Evolutionary conservation across 2,329 filamentous ascomycete species (phyloP), one percentile per base, ranked within the genome.

Genomic region (Apiospora kogelbergensis): DNA sequence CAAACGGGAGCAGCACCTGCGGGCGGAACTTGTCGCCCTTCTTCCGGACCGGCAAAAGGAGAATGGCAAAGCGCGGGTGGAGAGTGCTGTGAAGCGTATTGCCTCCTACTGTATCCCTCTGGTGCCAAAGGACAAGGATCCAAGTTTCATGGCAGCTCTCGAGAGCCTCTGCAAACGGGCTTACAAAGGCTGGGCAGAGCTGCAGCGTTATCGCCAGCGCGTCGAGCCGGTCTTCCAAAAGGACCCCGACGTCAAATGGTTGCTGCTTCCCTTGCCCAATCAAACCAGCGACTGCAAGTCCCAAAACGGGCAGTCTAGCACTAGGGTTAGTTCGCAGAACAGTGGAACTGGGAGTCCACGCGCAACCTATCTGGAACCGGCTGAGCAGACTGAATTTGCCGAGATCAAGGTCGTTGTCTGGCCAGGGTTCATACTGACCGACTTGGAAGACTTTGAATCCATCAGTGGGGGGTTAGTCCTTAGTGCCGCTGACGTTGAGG

Each of bases 1-100:
- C 20, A 37, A 9, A 22, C n/a, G 46, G 7, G 66, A 67, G 66
- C 66, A 60, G 13, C 66, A 67, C 42, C 20, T n/a, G n/a, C n/a
- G n/a, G n/a, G n/a, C n/a, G n/a, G n/a, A n/a, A n/a, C n/a, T n/a
- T n/a, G n/a, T n/a, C n/a, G n/a, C n/a, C n/a, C n/a, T n/a, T n/a
- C n/a, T n/a, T n/a, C n/a, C n/a, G n/a, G n/a, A n/a, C n/a, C n/a
- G n/a, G n/a, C n/a, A n/a, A n/a, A n/a, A n/a, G n/a, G n/a, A n/a
- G n/a, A n/a, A n/a, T n/a, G n/a, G n/a, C n/a, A n/a, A n/a, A n/a
- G n/a, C n/a, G n/a, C n/a, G n/a, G n/a, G n/a, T n/a, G n/a, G n/a
- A n/a, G n/a, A n/a, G n/a, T n/a, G n/a, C n/a, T n/a, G n/a, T n/a
- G n/a, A n/a, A n/a, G n/a, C n/a, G n/a, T n/a, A n/a, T n/a, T n/a